phyloP scores from a whole-genome alignment of 768 basidiomycete genomes.

The Gymnopilus dilepis region DNA sequence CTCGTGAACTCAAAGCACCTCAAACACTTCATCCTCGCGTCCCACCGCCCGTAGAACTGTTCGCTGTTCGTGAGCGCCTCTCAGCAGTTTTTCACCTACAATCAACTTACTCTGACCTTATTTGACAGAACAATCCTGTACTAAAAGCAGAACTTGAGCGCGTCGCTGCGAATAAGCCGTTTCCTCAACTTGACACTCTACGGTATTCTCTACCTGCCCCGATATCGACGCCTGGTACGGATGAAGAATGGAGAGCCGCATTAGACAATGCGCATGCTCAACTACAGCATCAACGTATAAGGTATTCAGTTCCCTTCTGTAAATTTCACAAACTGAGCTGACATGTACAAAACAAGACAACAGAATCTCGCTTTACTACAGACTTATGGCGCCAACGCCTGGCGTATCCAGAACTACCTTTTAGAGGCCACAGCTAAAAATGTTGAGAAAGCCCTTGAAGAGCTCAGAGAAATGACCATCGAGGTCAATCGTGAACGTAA shows the following conservation, averaged over 20 bases:
- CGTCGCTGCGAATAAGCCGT: constrained; percentile 68
- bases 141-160: constrained; percentile 77
- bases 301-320: constrained; percentile 48
- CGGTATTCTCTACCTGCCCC: constrained; percentile 81
- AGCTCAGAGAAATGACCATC: constrained; percentile 76
- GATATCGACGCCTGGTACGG: constrained; percentile 60
- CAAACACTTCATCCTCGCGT: constrained; percentile 73
- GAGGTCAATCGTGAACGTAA: constrained; percentile 90
- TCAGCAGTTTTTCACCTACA: not conserved
- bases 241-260: constrained; percentile 78
- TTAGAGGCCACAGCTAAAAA: constrained; percentile 79
- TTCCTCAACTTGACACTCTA: constrained; percentile 70
- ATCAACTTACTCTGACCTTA: not conserved
- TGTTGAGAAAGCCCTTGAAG: constrained; percentile 74
- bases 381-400: constrained; percentile 89
- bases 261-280: constrained; percentile 81
- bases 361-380: constrained; percentile 84
- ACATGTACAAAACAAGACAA: constrained; percentile 52
- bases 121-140: constrained; percentile 64
- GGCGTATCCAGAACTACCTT: constrained; percentile 90
- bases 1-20: constrained; percentile 64
- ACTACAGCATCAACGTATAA: constrained; percentile 81
- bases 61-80: constrained; percentile 64
- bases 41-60: constrained; percentile 67
- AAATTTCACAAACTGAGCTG: not conserved